A percentile compares a stretch with the other conserved stretches of the same genome.
Evolutionary conservation across 2,329 filamentous ascomycete genomes (phyloP).

Genomic region (Incumbomyces lentus): DNA sequence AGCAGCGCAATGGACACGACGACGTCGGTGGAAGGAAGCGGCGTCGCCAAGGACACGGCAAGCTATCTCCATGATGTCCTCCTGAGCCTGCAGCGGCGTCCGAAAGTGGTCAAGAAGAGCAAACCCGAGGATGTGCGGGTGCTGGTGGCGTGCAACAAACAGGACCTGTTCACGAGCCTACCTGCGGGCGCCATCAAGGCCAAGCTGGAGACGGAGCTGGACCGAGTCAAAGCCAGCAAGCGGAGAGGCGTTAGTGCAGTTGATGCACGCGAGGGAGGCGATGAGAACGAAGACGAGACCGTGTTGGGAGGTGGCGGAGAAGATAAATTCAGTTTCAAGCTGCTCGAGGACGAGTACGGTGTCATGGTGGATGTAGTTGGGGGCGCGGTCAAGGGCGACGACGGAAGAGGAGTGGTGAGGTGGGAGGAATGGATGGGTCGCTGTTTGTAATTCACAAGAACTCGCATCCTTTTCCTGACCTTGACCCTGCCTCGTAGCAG

Average conservation of each 20-base stretch:
- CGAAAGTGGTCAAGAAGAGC: conserved; percentile 32
- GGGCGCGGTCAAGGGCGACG: conserved; percentile 53
- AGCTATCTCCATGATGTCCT: conserved; percentile 83
- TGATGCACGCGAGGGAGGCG: conserved; percentile 22
- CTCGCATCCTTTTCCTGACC: no score
- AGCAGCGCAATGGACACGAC: conserved; percentile 51
- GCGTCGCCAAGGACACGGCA: conserved; percentile 57
- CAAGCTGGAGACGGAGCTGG: conserved; percentile 70
- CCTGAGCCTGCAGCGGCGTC: conserved; percentile 67
- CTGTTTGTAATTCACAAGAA: no score
- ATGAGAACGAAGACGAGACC: conserved; percentile 59
- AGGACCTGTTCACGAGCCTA: conserved; percentile 86
- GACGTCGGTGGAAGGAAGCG: conserved; percentile 25
- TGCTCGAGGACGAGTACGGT: conserved; percentile 69
- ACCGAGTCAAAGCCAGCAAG: conserved; percentile 62
- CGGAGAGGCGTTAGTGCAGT: conserved; percentile 58
- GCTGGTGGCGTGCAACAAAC: conserved; percentile 85
- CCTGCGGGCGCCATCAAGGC: conserved; percentile 65
- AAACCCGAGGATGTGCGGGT: conserved; percentile 57
- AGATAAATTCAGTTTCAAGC: conserved; percentile 65
- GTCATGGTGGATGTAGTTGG: conserved; percentile 66
- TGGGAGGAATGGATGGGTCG: conserved; percentile 90
- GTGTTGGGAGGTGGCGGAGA: conserved; percentile 74
- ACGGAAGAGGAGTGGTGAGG: conserved; percentile 61
- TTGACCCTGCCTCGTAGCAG: no score